These are phyloP conservation scores for Strobilomyces confusus DNA, from an alignment of 768 basidiomycete genomes.

Conservation along the genomic window DNA sequence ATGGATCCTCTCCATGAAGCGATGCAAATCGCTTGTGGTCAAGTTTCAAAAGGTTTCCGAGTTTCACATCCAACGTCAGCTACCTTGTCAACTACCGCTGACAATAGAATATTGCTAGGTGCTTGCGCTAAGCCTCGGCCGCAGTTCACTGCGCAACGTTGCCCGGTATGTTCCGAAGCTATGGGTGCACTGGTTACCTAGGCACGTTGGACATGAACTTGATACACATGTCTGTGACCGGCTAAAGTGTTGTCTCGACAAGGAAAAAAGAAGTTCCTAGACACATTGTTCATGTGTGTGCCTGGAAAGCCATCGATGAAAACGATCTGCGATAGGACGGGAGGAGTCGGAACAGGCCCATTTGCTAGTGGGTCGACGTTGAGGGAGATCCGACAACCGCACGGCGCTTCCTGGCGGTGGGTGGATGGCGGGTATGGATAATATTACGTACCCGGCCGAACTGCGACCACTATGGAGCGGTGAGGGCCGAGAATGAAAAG, in stretches of 20 bases:
- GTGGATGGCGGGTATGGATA: background rate
- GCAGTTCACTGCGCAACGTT: background rate
- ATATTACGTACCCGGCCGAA: background rate
- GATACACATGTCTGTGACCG: slow-evolving; percentile 1
- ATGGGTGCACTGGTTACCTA: background rate
- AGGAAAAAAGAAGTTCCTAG: slow-evolving; percentile 1
- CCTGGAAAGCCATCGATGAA: slow-evolving; percentile 12
- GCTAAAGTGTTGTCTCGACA: background rate
- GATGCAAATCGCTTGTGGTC: background rate
- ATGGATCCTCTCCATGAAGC: too few relatives aligned
- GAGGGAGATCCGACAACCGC: background rate
- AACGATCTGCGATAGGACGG: slow-evolving; percentile 15
- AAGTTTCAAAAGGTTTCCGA: background rate
- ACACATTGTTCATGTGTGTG: slow-evolving; percentile 5
- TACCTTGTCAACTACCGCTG: background rate
- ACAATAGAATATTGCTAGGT: background rate
- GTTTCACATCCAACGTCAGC: background rate
- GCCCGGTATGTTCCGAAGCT: slow-evolving; percentile 8
- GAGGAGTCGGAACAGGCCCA: slow-evolving; percentile 3
- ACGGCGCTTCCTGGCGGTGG: background rate
- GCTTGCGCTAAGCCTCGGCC: background rate
- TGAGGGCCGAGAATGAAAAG: slow-evolving; percentile 1
- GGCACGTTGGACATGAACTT: background rate
- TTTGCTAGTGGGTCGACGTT: background rate
- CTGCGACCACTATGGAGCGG: background rate